Conservation (phyloP, 1,284 basidiomycete genomes). For the Ustilago lituana region DNA sequence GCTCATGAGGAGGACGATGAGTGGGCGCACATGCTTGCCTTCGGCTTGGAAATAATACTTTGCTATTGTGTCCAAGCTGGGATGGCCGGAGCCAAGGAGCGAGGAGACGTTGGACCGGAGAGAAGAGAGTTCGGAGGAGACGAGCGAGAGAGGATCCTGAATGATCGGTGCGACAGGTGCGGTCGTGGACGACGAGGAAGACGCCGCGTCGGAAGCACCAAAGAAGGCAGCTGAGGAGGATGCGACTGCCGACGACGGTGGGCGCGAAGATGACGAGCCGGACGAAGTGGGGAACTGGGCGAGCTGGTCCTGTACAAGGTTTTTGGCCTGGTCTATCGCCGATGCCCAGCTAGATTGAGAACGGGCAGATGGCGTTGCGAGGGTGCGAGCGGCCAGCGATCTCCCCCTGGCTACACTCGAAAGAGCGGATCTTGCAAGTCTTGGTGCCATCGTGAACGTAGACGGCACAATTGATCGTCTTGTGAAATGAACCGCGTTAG, state of each 20-base stretch:
- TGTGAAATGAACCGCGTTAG: too few relatives aligned
- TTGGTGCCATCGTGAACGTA: constrained; percentile 22
- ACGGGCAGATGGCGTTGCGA: constrained; percentile 8
- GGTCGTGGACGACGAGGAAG: constrained; percentile 5
- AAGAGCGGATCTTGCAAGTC: constrained; percentile 19
- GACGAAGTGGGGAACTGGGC: constrained; percentile 26
- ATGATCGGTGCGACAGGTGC: constrained; percentile 33
- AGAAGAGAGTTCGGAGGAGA: constrained; percentile 73
- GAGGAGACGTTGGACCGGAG: constrained; percentile 80
- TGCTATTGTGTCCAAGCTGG: constrained; percentile 84
- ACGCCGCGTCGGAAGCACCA: constrained; percentile 19
- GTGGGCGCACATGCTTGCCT: constrained; percentile 85
- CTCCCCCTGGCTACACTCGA: constrained; percentile 7
- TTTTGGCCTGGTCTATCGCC: constrained; percentile 44
- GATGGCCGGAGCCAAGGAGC: constrained; percentile 87
- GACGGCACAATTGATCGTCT: too few relatives aligned
- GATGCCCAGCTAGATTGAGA: constrained; percentile 46
- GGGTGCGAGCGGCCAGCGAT: background rate
- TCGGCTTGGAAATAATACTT: constrained; percentile 85
- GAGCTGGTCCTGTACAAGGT: constrained; percentile 39
- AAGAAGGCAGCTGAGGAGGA: constrained; percentile 37
- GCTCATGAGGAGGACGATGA: constrained; percentile 88
- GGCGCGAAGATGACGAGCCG: constrained; percentile 13
- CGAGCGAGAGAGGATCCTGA: constrained; percentile 57
- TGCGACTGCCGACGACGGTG: constrained; percentile 9